Base-by-base conservation (phyloP, 2,329 filamentous ascomycete genomes). In the Scolecobasidium constrictum region DNA sequence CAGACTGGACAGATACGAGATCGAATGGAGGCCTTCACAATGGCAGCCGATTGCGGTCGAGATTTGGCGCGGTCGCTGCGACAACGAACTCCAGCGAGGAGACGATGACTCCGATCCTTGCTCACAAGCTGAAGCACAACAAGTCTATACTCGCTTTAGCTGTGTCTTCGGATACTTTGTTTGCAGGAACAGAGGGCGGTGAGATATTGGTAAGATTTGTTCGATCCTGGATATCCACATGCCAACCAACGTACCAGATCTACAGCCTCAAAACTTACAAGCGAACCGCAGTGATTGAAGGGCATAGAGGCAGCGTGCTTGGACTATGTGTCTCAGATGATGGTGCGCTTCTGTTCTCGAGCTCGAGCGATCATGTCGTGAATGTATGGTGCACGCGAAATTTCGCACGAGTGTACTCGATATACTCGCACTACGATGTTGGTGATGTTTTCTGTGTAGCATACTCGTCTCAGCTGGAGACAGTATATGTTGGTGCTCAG, bases 391-490 rank as follows among this genome's bases (percentile, higher is more conserved):
- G 79, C 53, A 84, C 88, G 2, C 72, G 68, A 35, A 81, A 78
- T 4, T 79, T 94, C 59, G 75, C 73, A 44, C 79, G 83, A 20
- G 71, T 92, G 1, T 92, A 88, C 65, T 86, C 92, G 49, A 84
- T 96, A 48, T 94, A 94, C 67, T 93, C 87, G 48, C 82, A 81
- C 38, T 90, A 94, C 62, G 92, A 96, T 53, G 84, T 94, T 33
- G 92, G 92, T 46, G 92, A 98, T 64, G 78, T 98, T 46, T 96
- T 96, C 60, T 94, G 86, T 52, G 81, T 94, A n/a, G 83, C 82
- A 1, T 95, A 94, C 61, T 94, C 87, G 3, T 67, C 78, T 5
- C 73, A 78, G 50, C 71, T 86, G 53, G 76, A 90, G 51, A 94
- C 83, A 0, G 73, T 94, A 3, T 96, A 94, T 59, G 75, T 94